Percentiles rank a stretch among this genome's conserved stretches.
Conservation (phyloP, 2,329 filamentous ascomycete genomes). For the Aspergillus hiratsukae region DNA sequence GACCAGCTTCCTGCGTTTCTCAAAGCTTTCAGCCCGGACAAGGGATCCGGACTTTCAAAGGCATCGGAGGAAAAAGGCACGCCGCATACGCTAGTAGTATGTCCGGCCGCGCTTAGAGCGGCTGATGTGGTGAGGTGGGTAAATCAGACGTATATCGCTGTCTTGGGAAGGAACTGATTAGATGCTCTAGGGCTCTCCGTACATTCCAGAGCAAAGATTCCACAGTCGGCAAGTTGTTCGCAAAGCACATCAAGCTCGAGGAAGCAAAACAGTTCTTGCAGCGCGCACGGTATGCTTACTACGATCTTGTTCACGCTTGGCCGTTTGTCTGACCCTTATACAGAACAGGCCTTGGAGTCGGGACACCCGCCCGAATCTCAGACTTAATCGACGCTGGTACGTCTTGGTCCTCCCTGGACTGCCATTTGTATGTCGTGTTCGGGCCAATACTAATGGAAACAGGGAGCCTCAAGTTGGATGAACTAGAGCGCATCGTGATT, state of each 20-base stretch:
- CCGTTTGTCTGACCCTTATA: slow-evolving; percentile 22
- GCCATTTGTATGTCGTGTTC: slow-evolving; percentile 2
- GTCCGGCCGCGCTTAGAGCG: slow-evolving; percentile 76
- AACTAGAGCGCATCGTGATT: slow-evolving; percentile 74
- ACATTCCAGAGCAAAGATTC: slow-evolving; percentile 75
- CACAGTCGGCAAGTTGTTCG: slow-evolving; percentile 85
- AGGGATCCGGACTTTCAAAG: slow-evolving; percentile 56
- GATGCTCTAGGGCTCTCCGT: slow-evolving; percentile 58
- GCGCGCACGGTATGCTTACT: slow-evolving; percentile 46
- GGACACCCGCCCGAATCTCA: slow-evolving; percentile 76
- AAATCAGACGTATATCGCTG: neutral
- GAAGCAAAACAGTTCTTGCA: slow-evolving; percentile 77
- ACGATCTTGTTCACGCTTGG: neutral
- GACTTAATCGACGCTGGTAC: slow-evolving; percentile 78
- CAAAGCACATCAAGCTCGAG: slow-evolving; percentile 94
- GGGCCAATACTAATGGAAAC: slow-evolving; percentile 1
- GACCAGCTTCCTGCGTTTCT: slow-evolving; percentile 76
- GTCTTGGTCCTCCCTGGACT: slow-evolving; percentile 16
- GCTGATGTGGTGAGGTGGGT: slow-evolving; percentile 72
- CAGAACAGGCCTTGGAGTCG: slow-evolving; percentile 80
- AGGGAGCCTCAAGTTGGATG: slow-evolving; percentile 66
- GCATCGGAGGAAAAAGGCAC: slow-evolving; percentile 65
- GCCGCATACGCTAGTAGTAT: slow-evolving; percentile 85
- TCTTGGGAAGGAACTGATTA: neutral
- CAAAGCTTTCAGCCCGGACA: slow-evolving; percentile 54